Conservation (phyloP, 257 asterid genomes). For the Solanum paucissectum region DNA sequence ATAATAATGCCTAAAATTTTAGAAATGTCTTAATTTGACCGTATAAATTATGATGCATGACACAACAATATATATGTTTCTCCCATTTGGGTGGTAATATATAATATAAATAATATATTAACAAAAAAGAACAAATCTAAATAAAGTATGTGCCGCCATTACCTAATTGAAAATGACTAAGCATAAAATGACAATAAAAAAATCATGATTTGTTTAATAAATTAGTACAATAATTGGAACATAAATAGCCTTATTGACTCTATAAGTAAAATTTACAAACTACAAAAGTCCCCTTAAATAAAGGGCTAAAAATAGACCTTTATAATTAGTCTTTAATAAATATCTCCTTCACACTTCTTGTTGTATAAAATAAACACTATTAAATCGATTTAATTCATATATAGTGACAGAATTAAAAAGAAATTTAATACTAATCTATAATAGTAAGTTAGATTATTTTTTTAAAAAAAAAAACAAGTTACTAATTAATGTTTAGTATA, state of each 20-base stretch:
- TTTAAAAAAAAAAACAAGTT: not conserved
- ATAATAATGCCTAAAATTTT: not conserved
- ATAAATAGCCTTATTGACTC: not conserved
- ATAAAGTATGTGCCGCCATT: not conserved
- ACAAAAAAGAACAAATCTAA: not conserved
- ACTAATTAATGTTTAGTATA: not conserved
- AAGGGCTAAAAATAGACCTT: constrained; percentile 14
- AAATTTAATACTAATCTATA: too few relatives aligned
- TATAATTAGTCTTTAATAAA: constrained; percentile 8
- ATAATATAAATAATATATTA: not conserved
- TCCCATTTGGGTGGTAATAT: not conserved
- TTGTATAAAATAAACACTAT: not conserved
- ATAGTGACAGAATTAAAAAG: not conserved
- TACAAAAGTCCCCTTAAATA: constrained; percentile 1
- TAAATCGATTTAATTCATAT: not conserved
- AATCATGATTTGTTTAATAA: constrained; percentile 9
- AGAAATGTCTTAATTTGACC: not conserved
- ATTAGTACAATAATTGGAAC: constrained; percentile 37
- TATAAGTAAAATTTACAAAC: constrained; percentile 15
- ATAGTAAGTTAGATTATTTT: not conserved
- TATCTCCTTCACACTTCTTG: not conserved
- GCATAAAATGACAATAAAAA: not conserved
- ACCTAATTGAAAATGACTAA: not conserved
- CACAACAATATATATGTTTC: not conserved
- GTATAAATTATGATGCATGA: not conserved